Evolutionary conservation across 352 stramenopile species (phyloP), one percentile per base, ranked within the genome.

Genomic region (Phytopythium kandeliae): DNA sequence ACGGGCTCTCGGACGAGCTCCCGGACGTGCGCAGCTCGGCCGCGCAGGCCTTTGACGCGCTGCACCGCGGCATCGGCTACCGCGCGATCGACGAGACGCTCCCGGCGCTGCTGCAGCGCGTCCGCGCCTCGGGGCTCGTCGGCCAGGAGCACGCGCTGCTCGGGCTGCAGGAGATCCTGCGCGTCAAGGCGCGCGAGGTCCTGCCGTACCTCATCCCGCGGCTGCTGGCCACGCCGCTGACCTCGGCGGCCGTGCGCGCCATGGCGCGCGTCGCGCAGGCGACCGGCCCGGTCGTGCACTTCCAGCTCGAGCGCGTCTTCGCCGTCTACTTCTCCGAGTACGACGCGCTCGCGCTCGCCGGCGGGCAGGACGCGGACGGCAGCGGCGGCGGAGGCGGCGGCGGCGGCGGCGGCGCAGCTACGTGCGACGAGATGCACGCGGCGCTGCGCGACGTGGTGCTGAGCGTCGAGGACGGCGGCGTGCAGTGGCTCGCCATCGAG

Each of bases 11-110:
- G 58, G 97, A 99, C 65, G 83, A 97, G 43, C 61, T 97, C 13
- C 64, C 77, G 2, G 67, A 91, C 26, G 89, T 97, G 34, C 81
- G 95, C 36, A 74, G 78, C 46, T 97, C 97, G 49, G 97, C 96
- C 30, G 96, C 95, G 0, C 84, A 96, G 51, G 97, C 97, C 26
- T 99, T 99, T 54, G 89, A 98, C 61, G 96, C 90, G 38, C 84
- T 99, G 8, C 96, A 99, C 65, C 83, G 85, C 47, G 77, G 90
- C 45, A 97, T 99, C 30, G 97, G 97, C 30, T 96, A 89, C 62
- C 77, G 86, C 38, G 96, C 96, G 24, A 92, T 99, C 37, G 96
- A 99, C 38, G 92, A 98, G 57, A 97, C 99, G 50, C 84, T 99
- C 22, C 97, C 97, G 12, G 86, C 86, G 46, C 67, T 99, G 58